These are phyloP conservation scores for Theileria sp. DNA, from an alignment of 169 alveolate species.

Conservation along the genomic window DNA sequence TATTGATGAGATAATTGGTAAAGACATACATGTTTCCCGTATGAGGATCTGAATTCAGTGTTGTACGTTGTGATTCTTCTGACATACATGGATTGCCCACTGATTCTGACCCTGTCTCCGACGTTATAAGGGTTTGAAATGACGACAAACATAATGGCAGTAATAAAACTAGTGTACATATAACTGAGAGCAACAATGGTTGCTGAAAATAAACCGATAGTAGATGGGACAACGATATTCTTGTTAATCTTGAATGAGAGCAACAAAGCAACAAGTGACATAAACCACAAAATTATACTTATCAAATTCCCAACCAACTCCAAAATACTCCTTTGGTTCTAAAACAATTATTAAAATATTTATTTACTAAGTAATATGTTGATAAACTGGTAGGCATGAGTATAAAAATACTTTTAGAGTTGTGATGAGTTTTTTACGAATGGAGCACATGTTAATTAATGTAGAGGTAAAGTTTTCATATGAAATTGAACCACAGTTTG, in stretches of 20 bases:
- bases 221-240: slow-evolving; percentile 67
- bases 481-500: slow-evolving; percentile 48
- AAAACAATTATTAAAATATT: neutral
- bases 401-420: slow-evolving; percentile 25
- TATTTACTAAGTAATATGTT: neutral
- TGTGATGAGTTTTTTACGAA: slow-evolving; percentile 50
- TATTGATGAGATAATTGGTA: neutral
- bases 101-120: slow-evolving; percentile 80
- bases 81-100: slow-evolving; percentile 81
- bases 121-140: slow-evolving; percentile 82
- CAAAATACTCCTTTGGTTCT: slow-evolving; percentile 64
- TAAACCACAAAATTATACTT: slow-evolving; percentile 60
- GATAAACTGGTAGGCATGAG: neutral
- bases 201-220: slow-evolving; percentile 67
- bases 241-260: slow-evolving; percentile 61
- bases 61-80: slow-evolving; percentile 76
- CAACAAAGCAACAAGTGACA: slow-evolving; percentile 38
- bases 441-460: slow-evolving; percentile 50
- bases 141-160: slow-evolving; percentile 81
- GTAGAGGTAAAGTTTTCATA: slow-evolving; percentile 23
- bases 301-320: slow-evolving; percentile 51
- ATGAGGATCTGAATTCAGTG: slow-evolving; percentile 76
- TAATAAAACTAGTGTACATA: slow-evolving; percentile 78
- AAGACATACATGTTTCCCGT: slow-evolving; percentile 61
- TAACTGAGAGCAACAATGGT: slow-evolving; percentile 68